Evolutionary conservation across 192 early-diverging fungal genomes (phyloP), one percentile per base, ranked within the genome.

Genomic region (Coemansia sp.): DNA sequence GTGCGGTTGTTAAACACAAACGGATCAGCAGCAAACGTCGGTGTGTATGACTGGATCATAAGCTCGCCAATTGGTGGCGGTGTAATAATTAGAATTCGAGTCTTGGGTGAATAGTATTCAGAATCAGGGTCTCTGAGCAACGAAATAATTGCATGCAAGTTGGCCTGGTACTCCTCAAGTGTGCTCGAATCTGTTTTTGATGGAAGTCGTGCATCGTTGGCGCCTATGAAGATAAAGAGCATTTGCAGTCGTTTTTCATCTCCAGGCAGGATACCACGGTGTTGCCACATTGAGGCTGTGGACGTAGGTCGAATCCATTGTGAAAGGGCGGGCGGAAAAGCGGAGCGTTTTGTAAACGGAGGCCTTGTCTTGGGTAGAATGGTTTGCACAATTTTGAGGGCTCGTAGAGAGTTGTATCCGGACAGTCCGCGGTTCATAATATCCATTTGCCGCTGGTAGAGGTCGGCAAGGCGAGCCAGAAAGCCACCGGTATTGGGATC

Each of bases 391-490:
- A 54, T 19, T 0, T 24, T 35, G 16, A 24, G 53, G 0, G 53
- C 53, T 8, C 53, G 14, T 14, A 29, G 8, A 2, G 53, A 27
- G 29, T 54, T 54, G 27, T 54, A 54, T 2, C 53, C 92, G 19
- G 88, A 85, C 61, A 86, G 92, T 3, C 94, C 94, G 10, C 93
- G 84, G 59, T 90, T 91, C 14, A 93, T 63, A 5, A 96, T 73
- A 55, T 93, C 93, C 32, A 90, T 58, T 54, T 83, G 86, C 12
- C 90, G 87, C 55, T 82, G 81, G 59, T 88, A 94, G 11, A 64
- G 50, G 59, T 86, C 56, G 7, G 83, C 74, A 1, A 88, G 64
- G 37, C 60, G 77, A 1, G 78, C 62, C 11, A 78, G 76, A 65
- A 74, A 91, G 9, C 89, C 88, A 27, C 65, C 72, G 3, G 62